These are phyloP conservation scores for Pseudogymnoascus sp. DNA, from an alignment of 2,329 filamentous ascomycete genomes.

Conservation along the genomic window DNA sequence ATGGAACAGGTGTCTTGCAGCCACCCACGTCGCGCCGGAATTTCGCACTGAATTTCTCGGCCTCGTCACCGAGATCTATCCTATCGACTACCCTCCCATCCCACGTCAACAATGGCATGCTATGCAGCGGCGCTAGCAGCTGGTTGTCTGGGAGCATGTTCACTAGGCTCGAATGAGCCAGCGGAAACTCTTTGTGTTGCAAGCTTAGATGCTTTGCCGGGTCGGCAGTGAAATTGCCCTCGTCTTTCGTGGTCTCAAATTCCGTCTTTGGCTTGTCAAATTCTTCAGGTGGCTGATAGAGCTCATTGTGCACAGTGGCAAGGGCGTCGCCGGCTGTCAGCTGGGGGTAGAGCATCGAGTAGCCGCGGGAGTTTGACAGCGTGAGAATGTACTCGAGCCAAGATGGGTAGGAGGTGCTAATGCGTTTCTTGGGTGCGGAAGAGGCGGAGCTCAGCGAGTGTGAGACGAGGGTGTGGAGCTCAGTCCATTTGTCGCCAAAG, in stretches of 20 bases:
- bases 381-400: conserved; percentile 75
- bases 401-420: conserved; percentile 61
- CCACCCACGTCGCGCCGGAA: conserved; percentile 62
- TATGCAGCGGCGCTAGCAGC: conserved; percentile 34
- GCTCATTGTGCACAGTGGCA: conserved; percentile 68
- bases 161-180: conserved; percentile 41
- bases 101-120: conserved; percentile 55
- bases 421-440: conserved; percentile 42
- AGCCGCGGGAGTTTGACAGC: conserved; percentile 67
- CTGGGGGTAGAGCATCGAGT: conserved; percentile 71
- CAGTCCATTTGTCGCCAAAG: conserved; percentile 77
- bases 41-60: conserved; percentile 42
- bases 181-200: conserved; percentile 25
- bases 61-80: conserved; percentile 34
- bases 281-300: conserved; percentile 66
- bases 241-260: conserved; percentile 8
- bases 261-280: conserved; percentile 30
- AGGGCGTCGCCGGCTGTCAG: conserved; percentile 38
- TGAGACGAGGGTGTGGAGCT: conserved; percentile 73
- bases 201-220: conserved; percentile 20
- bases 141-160: conserved; percentile 39
- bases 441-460: conserved; percentile 22
- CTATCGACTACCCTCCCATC: conserved; percentile 44
- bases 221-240: conserved; percentile 21
- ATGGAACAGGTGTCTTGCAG: conserved; percentile 37